A percentile compares a stretch with the other conserved stretches of the same genome.
Conservation (phyloP, 805 yeast genomes). For the Cyberlindnera americana region DNA sequence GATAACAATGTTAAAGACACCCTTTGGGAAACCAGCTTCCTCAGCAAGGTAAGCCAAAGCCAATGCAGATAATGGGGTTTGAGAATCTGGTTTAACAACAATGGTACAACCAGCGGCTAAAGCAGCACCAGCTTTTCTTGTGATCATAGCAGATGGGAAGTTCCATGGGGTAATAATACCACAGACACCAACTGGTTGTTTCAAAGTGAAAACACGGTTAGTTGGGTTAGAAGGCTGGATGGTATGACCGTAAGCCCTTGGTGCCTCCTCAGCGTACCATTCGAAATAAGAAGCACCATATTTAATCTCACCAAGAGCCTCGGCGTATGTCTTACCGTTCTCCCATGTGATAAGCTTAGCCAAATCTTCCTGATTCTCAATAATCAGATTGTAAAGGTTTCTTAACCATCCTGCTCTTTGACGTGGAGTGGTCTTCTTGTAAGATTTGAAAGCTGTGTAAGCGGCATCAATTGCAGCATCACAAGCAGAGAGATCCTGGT, state of each 20-base stretch:
- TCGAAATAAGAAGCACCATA: conserved; percentile 74
- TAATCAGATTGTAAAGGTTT: conserved; percentile 47
- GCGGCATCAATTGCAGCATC: conserved; percentile 53
- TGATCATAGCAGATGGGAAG: conserved; percentile 65
- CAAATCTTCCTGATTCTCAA: conserved; percentile 53
- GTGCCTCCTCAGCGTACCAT: conserved; percentile 78
- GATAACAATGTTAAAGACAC: conserved; percentile 50
- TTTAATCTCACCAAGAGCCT: conserved; percentile 52
- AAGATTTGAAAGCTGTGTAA: conserved; percentile 41
- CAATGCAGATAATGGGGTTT: conserved; percentile 58
- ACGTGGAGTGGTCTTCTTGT: conserved; percentile 44
- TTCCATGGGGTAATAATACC: conserved; percentile 66
- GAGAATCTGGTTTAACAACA: conserved; percentile 57
- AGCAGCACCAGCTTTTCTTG: conserved; percentile 63
- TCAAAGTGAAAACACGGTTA: conserved; percentile 49
- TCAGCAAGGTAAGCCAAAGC: conserved; percentile 53
- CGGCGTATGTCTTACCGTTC: conserved; percentile 55
- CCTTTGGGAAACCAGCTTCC: conserved; percentile 59
- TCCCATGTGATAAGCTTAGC: conserved; percentile 56
- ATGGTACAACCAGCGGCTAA: conserved; percentile 64
- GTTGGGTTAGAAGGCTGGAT: conserved; percentile 51
- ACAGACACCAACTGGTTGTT: conserved; percentile 56
- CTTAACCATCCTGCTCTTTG: conserved; percentile 50
- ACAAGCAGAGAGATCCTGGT: conserved; percentile 55
- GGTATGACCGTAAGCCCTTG: conserved; percentile 51